These are phyloP conservation scores for Tolypocladium guangdongense DNA, from an alignment of 2,329 filamentous ascomycete species.

Conservation along the genomic window DNA sequence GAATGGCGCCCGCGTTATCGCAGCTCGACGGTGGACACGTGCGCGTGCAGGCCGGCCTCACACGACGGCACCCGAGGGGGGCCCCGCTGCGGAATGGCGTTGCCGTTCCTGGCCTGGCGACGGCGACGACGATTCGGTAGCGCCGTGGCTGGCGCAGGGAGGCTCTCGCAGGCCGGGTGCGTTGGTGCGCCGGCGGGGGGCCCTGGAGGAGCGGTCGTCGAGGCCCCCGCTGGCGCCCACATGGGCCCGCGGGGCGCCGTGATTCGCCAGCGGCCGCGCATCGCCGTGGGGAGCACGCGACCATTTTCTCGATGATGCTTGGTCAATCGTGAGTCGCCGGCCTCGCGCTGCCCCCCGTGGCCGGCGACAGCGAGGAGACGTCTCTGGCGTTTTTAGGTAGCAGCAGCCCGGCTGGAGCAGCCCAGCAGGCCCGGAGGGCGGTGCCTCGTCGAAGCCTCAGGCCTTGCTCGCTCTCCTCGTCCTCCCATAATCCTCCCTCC, in stretches of 20 bases:
- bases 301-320: constrained; percentile 33
- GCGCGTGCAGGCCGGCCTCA: constrained; percentile 2
- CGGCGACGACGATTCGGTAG: background rate
- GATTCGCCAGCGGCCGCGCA: constrained; percentile 17
- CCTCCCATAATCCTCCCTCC: background rate
- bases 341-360: background rate
- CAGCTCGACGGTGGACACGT: constrained; percentile 3
- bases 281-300: constrained; percentile 26
- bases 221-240: constrained; percentile 11
- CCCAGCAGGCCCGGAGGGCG: background rate
- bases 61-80: background rate
- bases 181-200: background rate
- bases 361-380: background rate
- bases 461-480: background rate
- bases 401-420: background rate
- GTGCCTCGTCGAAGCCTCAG: background rate
- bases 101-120: background rate
- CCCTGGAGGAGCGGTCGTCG: background rate
- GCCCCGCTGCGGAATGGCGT: background rate
- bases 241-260: constrained; percentile 20
- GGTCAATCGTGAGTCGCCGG: constrained; percentile 19
- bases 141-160: background rate
- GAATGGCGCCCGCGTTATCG: background rate
- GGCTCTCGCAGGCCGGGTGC: background rate
- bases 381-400: background rate